Percentiles rank a stretch among this genome's conserved stretches.
These are phyloP conservation scores for Termitomyces sp. DNA, from an alignment of 768 basidiomycete species.

Conservation along the genomic window DNA sequence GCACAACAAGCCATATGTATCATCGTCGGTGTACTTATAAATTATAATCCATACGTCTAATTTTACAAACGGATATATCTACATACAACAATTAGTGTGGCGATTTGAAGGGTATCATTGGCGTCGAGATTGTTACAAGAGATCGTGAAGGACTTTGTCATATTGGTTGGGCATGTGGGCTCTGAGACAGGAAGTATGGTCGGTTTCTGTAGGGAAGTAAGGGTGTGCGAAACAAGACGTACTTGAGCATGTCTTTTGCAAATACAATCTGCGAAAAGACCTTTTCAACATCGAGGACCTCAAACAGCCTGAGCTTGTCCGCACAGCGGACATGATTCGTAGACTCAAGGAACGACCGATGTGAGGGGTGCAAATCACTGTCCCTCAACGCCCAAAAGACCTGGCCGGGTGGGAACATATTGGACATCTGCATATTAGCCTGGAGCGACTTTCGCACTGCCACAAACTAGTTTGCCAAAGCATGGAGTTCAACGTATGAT, in stretches of 20 bases:
- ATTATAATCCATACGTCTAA: conserved; percentile 6
- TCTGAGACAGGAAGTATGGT: conserved; percentile 27
- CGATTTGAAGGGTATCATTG: conserved; percentile 1
- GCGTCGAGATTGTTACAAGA: conserved; percentile 38
- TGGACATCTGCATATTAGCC: conserved; percentile 74
- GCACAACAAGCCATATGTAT: neutral
- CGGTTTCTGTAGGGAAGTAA: neutral
- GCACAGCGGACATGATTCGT: conserved; percentile 22
- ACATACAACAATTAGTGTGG: neutral
- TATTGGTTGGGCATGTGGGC: conserved; percentile 82
- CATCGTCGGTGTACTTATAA: conserved; percentile 11
- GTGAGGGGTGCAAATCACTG: conserved; percentile 60
- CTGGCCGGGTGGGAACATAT: conserved; percentile 74
- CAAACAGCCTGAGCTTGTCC: conserved; percentile 70
- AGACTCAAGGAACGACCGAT: conserved; percentile 33
- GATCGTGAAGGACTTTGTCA: conserved; percentile 69
- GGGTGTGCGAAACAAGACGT: conserved; percentile 17
- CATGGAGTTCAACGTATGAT: neutral
- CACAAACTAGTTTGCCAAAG: conserved; percentile 51
- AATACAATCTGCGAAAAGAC: conserved; percentile 83
- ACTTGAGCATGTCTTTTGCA: conserved; percentile 81
- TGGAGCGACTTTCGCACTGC: conserved; percentile 81
- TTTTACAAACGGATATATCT: neutral
- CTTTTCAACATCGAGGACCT: conserved; percentile 71
- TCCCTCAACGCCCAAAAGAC: conserved; percentile 81